phyloP scores from a whole-genome alignment of 306 rosid species.

The Coriaria nepalensis region DNA sequence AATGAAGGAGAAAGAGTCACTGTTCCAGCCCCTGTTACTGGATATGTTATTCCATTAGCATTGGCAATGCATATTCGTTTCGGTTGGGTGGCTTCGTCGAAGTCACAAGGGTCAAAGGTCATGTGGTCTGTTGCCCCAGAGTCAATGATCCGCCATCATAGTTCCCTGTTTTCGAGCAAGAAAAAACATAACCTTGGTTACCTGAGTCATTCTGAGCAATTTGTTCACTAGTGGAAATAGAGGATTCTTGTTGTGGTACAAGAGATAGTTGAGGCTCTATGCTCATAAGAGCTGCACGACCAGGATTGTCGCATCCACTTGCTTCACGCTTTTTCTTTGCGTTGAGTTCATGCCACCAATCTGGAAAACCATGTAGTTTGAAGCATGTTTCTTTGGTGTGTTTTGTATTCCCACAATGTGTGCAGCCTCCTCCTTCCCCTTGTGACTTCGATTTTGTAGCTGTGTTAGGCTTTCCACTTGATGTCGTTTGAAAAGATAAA shows the following conservation, averaged over 20 bases:
- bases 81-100: not conserved
- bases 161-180: slow-evolving; percentile 1
- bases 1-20: not conserved
- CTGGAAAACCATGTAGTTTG: slow-evolving; percentile 4
- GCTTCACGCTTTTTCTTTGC: slow-evolving; percentile 2
- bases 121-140: no score
- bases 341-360: slow-evolving; percentile 7
- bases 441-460: not conserved
- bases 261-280: slow-evolving; percentile 8
- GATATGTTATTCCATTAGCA: not conserved
- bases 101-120: not conserved
- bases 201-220: slow-evolving; percentile 3
- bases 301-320: not conserved
- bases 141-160: slow-evolving; percentile 4
- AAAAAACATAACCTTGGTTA: slow-evolving; percentile 8
- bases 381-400: slow-evolving; percentile 10
- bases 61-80: not conserved
- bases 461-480: slow-evolving; percentile 1
- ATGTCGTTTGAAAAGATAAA: not conserved
- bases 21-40: not conserved
- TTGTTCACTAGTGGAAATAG: not conserved
- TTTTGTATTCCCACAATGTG: slow-evolving; percentile 11
- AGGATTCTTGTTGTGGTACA: slow-evolving; percentile 1
- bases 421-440: slow-evolving; percentile 1
- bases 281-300: not conserved